Base-by-base conservation (phyloP, 2,329 filamentous ascomycete genomes). In the Scytalidium sp. region DNA sequence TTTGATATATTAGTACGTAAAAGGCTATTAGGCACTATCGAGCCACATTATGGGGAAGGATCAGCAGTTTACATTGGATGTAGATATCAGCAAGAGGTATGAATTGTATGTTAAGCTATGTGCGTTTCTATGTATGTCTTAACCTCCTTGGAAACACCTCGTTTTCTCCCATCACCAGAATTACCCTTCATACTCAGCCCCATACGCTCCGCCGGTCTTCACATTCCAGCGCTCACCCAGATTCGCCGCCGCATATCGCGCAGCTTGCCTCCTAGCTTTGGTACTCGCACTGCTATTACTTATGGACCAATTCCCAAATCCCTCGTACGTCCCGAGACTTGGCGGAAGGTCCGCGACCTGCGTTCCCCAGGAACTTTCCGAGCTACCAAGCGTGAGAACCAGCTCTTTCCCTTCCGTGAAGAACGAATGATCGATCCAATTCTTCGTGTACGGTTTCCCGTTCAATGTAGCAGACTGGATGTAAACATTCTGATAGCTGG, bases 371-470 rank as follows among this genome's bases (percentile, higher is more conserved):
- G 58, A 56, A 60, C 84, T 87, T 68, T 88, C 85, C 17, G 67
- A 70, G 7, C 60, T 55, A 0, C 84, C 85, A 13, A 89, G 66
- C 4, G 73, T 78, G 46, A 89, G 66, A 45, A 87, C 83, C 32
- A 89, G 68, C 50, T 81, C 73, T 29, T 80, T 81, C 1, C 85
- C 85, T 7, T 87, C 74, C 0, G 76, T 71, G 60, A 88, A 88
- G 58, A 89, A 88, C 43, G 75, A 78, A 67, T 89, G 85, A 42
- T 78, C 76, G 11, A 89, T 70, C 85, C 85, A 90, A 60, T 82
- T 88, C 67, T 74, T 79, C 0, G 75, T 80, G 60, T 85, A 88
- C 0, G 70, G 64, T 57, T 75, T 58, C 1, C 84, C 85, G 58
- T 88, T 64, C 19, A 87, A 66, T 10, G 74, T 87, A 1, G 79